phyloP scores from a whole-genome alignment of 345 rosid species.

The Aurinia saxatilis region DNA sequence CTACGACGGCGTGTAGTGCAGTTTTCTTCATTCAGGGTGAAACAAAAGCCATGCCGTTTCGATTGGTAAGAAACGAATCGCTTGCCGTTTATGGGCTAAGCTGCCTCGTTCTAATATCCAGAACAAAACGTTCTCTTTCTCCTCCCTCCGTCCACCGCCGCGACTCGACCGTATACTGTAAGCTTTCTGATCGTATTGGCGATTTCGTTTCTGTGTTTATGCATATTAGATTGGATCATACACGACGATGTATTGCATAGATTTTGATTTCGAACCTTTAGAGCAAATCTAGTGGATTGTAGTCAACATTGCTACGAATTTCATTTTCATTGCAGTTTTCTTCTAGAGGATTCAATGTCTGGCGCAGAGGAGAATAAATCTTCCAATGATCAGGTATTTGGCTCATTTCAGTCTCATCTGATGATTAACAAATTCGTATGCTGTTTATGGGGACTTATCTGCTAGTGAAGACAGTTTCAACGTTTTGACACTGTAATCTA shows the following conservation, averaged over 20 bases:
- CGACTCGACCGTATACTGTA: conserved; percentile 18
- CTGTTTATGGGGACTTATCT: background rate
- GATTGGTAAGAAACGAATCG: background rate
- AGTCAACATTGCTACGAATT: background rate
- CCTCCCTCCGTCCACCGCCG: conserved; percentile 4
- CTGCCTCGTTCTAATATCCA: background rate
- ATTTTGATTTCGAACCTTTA: background rate
- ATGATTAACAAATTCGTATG: background rate
- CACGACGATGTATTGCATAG: background rate
- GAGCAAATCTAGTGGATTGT: background rate
- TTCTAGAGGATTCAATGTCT: conserved; percentile 39
- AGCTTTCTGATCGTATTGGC: conserved; percentile 6
- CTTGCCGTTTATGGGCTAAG: conserved; percentile 4
- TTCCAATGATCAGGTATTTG: conserved; percentile 46
- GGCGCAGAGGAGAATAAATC: conserved; percentile 42
- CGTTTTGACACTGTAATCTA: background rate
- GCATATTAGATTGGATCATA: background rate
- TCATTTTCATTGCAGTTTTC: background rate
- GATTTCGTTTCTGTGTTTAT: background rate
- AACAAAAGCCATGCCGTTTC: conserved; percentile 2
- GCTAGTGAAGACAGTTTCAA: background rate
- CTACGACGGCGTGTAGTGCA: background rate
- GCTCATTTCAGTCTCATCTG: background rate
- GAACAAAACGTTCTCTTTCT: background rate
- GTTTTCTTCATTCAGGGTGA: background rate